Evolutionary conservation across 2,329 filamentous ascomycete species (phyloP).

Genomic region (Trichoderma atroviride): DNA sequence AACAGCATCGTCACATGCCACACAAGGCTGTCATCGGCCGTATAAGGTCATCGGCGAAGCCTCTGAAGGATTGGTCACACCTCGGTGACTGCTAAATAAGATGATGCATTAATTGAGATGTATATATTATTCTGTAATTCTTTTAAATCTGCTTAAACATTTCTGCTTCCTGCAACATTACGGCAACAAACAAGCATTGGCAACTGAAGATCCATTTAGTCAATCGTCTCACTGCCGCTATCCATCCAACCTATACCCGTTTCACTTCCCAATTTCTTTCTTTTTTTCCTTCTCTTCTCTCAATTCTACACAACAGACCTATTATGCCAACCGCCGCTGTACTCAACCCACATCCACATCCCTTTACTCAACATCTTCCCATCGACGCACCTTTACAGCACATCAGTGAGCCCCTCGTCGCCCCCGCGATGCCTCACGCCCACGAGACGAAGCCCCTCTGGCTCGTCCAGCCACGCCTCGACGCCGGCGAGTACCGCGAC

Average conservation of each 20-base stretch:
- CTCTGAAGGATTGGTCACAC: background rate
- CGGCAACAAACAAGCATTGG: background rate
- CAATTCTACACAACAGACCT: background rate
- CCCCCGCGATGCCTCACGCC: slow-evolving; percentile 23
- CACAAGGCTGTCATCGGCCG: background rate
- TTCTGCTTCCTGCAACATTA: background rate
- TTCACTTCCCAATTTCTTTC: background rate
- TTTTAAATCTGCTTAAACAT: background rate
- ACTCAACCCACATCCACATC: background rate
- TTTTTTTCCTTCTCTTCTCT: background rate
- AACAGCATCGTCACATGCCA: slow-evolving; percentile 17
- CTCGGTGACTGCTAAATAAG: background rate
- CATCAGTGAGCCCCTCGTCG: background rate
- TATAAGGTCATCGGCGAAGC: slow-evolving; percentile 5
- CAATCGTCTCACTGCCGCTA: slow-evolving; percentile 1
- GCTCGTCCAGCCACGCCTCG: slow-evolving; percentile 36
- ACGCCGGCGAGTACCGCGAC: slow-evolving; percentile 36
- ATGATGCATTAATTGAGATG: background rate
- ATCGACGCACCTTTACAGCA: background rate
- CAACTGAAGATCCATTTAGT: background rate
- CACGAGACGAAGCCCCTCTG: slow-evolving; percentile 35
- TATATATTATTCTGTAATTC: background rate
- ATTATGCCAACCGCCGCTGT: slow-evolving; percentile 8
- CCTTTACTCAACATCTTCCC: background rate
- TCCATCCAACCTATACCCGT: background rate